These are phyloP conservation scores for Rhodotorula mucilaginosa DNA, from an alignment of 1,284 basidiomycete species.

Conservation along the genomic window DNA sequence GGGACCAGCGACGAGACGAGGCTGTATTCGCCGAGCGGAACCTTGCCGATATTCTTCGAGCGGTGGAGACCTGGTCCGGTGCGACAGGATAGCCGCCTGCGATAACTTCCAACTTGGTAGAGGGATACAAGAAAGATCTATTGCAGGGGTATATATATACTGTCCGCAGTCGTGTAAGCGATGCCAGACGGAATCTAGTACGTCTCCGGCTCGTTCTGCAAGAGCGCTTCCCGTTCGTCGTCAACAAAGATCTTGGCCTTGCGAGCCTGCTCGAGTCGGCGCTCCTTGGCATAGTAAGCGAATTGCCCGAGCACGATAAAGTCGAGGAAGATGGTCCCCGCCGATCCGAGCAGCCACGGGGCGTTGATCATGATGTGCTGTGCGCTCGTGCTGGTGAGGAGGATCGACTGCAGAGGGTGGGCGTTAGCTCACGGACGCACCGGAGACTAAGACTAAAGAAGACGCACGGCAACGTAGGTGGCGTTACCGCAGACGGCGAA, in stretches of 20 bases:
- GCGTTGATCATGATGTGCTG: conserved; percentile 44
- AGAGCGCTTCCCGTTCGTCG: conserved; percentile 3
- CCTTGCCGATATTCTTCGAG: not conserved
- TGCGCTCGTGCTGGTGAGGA: conserved; percentile 31
- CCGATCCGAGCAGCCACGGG: conserved; percentile 43
- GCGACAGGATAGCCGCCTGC: not conserved
- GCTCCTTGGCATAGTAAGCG: conserved; percentile 12
- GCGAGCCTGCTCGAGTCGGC: conserved; percentile 9
- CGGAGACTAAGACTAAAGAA: not conserved
- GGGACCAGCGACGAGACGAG: conserved; percentile 10
- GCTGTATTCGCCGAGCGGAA: conserved; percentile 17
- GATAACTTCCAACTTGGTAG: not conserved
- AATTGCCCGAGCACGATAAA: conserved; percentile 41
- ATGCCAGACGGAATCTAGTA: not conserved
- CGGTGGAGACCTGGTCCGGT: not conserved
- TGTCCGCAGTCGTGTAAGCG: not conserved
- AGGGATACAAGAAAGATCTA: not conserved
- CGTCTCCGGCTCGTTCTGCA: not conserved
- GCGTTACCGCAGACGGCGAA: conserved; percentile 44
- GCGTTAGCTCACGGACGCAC: not conserved
- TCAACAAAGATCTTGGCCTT: conserved; percentile 11
- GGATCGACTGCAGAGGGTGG: conserved; percentile 28
- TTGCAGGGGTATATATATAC: conserved; percentile 1
- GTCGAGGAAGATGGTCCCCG: conserved; percentile 45
- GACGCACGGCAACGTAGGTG: conserved; percentile 43